Conservation (phyloP, 1,284 basidiomycete species). For the Puccinia hordei region DNA sequence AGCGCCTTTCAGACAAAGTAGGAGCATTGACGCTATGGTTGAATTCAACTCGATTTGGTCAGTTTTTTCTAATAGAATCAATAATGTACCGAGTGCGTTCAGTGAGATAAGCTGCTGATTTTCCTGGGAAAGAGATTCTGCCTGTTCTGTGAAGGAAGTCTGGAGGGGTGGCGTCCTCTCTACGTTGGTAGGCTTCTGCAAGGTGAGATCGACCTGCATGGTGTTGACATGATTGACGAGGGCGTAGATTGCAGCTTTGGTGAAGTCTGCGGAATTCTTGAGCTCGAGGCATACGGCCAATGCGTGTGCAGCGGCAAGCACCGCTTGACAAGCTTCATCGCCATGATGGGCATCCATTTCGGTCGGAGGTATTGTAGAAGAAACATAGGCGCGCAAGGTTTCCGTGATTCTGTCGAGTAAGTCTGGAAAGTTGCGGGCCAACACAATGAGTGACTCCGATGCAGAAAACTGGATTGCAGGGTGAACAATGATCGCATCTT, state of each 20-base stretch:
- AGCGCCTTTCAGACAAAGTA: conserved; percentile 80
- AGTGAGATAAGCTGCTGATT: conserved; percentile 39
- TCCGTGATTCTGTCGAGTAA: conserved; percentile 23
- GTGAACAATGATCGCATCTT: conserved; percentile 40
- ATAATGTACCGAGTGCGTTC: conserved; percentile 33
- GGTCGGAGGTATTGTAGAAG: conserved; percentile 32
- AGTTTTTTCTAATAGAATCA: conserved; percentile 29
- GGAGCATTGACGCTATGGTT: conserved; percentile 75
- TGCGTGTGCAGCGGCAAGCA: conserved; percentile 44
- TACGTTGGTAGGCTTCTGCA: conserved; percentile 1
- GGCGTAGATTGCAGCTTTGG: conserved; percentile 34
- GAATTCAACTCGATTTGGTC: conserved; percentile 44
- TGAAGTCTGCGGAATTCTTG: conserved; percentile 33
- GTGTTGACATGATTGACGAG: conserved; percentile 47
- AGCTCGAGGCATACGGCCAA: conserved; percentile 40
- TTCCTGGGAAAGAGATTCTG: conserved; percentile 30
- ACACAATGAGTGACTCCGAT: conserved; percentile 41
- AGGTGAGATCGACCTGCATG: conserved; percentile 8
- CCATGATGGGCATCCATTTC: not conserved
- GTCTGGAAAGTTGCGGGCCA: conserved; percentile 45
- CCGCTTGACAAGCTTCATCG: conserved; percentile 14
- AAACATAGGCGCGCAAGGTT: conserved; percentile 36
- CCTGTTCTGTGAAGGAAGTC: not conserved
- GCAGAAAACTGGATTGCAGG: conserved; percentile 34
- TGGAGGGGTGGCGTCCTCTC: conserved; percentile 14